These are phyloP conservation scores for Chalciporus chontae DNA, from an alignment of 768 basidiomycete genomes.

Conservation along the genomic window DNA sequence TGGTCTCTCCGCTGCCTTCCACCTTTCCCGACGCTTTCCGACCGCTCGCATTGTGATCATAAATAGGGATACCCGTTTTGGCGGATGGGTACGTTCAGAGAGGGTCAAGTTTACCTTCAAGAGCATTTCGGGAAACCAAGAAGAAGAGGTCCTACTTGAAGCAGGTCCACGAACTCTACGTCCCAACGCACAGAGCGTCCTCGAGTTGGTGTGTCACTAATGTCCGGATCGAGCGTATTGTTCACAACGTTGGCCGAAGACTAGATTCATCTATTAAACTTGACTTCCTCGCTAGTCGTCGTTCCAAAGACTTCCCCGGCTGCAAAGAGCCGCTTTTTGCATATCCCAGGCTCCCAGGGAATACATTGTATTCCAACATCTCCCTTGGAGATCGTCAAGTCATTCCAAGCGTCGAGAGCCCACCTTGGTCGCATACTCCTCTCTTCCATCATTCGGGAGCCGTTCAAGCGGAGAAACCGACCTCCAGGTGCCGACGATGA, in stretches of 20 bases:
- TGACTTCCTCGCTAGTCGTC: conserved; percentile 59
- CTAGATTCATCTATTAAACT: conserved; percentile 74
- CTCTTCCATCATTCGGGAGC: conserved; percentile 54
- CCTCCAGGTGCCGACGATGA: conserved; percentile 56
- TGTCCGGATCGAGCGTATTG: conserved; percentile 2
- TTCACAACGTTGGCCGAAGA: conserved; percentile 16
- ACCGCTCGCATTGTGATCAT: conserved; percentile 57
- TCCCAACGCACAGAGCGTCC: conserved; percentile 66
- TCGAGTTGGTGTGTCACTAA: conserved; percentile 66
- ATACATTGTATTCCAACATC: conserved; percentile 51
- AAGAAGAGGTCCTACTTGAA: conserved; percentile 62
- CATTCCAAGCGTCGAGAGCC: conserved; percentile 30
- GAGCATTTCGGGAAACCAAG: conserved; percentile 17
- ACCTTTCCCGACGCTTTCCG: conserved; percentile 67
- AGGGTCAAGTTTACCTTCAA: conserved; percentile 41
- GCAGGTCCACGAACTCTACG: conserved; percentile 84
- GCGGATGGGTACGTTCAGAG: conserved; percentile 84
- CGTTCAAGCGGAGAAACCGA: conserved; percentile 47
- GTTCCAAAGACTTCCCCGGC: conserved; percentile 67
- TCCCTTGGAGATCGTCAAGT: conserved; percentile 33
- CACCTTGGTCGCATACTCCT: conserved; percentile 45
- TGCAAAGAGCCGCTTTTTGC: conserved; percentile 74
- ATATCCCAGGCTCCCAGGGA: conserved; percentile 48
- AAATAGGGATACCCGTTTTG: conserved; percentile 60
- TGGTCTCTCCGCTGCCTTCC: conserved; percentile 78